Percentiles rank a stretch among this genome's conserved stretches.
phyloP scores from a whole-genome alignment of 345 rosid species.

The Pistacia atlantica region DNA sequence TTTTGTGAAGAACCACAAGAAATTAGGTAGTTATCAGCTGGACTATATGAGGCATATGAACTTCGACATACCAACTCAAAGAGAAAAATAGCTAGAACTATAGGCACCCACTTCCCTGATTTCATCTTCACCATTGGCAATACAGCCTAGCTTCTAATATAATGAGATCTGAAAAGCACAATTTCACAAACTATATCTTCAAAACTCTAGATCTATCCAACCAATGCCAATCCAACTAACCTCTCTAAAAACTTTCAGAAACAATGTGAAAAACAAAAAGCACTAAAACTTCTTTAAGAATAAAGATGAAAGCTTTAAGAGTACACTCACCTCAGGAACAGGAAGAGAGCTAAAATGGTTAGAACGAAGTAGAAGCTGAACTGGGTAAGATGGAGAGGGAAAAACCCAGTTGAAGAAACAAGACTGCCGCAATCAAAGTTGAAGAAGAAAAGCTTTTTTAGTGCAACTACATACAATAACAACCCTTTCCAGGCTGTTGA shows the following conservation, averaged over 20 bases:
- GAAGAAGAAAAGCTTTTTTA: conserved; percentile 30
- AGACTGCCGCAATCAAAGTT: conserved; percentile 30
- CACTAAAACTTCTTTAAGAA: neutral
- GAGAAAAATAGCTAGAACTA: conserved; percentile 39
- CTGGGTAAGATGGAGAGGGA: conserved; percentile 16
- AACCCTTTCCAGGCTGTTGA: conserved; percentile 92
- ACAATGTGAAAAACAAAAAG: conserved; percentile 7
- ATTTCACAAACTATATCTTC: neutral
- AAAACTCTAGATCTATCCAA: conserved; percentile 36
- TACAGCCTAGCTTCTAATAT: conserved; percentile 8
- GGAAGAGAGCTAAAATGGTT: conserved; percentile 20
- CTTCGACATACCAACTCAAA: conserved; percentile 39
- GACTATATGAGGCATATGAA: conserved; percentile 54
- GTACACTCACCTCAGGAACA: conserved; percentile 36
- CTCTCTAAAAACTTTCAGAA: neutral
- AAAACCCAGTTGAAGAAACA: conserved; percentile 35
- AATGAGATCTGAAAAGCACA: conserved; percentile 18
- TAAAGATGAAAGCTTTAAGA: conserved; percentile 24
- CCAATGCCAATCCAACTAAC: conserved; percentile 16
- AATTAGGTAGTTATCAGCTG: conserved; percentile 77
- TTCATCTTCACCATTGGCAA: conserved; percentile 48
- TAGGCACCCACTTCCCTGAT: conserved; percentile 30
- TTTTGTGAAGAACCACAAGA: conserved; percentile 82
- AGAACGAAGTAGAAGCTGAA: conserved; percentile 13
- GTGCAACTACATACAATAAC: conserved; percentile 32